Evolutionary conservation across 331 rosid species (phyloP), one percentile per base, ranked within the genome.

Genomic region (Pyracantha coccinea): DNA sequence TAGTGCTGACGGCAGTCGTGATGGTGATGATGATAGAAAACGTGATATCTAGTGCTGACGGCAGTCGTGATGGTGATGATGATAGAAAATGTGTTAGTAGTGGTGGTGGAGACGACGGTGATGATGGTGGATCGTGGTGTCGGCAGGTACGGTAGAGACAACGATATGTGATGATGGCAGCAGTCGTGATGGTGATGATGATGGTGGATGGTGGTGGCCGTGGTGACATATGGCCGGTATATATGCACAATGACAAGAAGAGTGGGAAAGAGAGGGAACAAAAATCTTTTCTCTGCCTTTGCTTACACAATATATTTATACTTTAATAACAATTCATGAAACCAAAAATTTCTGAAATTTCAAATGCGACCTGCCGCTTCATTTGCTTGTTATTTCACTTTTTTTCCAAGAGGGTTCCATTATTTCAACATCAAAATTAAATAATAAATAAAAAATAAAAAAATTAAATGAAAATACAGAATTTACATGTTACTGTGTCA

Each of bases 401-500:
- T 55, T 23, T 27, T 24, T 50, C 65, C 54, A 38, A 10, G 45
- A 38, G 45, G 13, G 45, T 38, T 2, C 45, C 11, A 35, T 38
- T 38, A 38, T 14, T 38, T 14, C 45, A 38, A 38, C 45, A 38
- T 14, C 45, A 64, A 59, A 8, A 31, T 11, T 33, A 29, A 27
- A 52, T 19, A 31, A 31, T 17, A 29, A 29, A 72, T 55, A 2
- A 31, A 45, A 2, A 41, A 17, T 15, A 8, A 13, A 16, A 47
- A 65, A 0, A 35, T 0, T 2, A 38, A 41, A 41, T 11, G 14
- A 10, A 41, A 41, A 41, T 10, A 13, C 19, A 28, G n/a, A 41
- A 70, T 58, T 41, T 69, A 71, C 75, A 74, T 0, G 45, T 72
- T 77, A 6, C 62, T 77, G 31, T 54, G n/a, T 80, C 70, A 87